Base-by-base conservation (phyloP, 1,139 yeast genomes). In the Pneumocystis sp. region DNA sequence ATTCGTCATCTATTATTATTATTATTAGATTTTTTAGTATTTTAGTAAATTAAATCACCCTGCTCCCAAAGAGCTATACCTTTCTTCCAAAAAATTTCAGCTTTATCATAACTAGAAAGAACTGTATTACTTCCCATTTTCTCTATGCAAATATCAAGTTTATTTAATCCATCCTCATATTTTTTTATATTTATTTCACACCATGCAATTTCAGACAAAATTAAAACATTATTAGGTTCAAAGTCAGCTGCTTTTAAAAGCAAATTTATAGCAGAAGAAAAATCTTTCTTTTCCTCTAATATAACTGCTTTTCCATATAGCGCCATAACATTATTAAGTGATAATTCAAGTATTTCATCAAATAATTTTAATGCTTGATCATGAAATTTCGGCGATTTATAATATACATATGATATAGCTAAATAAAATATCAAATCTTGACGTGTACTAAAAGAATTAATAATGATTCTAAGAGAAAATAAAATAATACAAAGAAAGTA, bases 301-400 rank as follows among this genome's bases (percentile, higher is more conserved):
- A 93, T 25, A 25, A 50, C 12, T 50, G 57, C 57, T 25, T 50
- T 50, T 17, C 57, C 57, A 50, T 50, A 15, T 50, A 50, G 25
- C 12, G 34, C 29, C 57, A 50, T 50, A 29, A 50, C 57, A 50
- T 50, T 25, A 50, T 50, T 50, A 50, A 12, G 25, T 25, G 57
- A 50, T 50, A 25, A 25, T 19, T 50, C 34, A 3, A 89, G 77
- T 8, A 90, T 83, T 42, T 80, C 77, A 64, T 86, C 87, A 74
- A 87, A 93, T 37, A 90, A 76, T 63, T 83, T 83, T 61, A 87
- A 74, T 0, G 98, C 97, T 57, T 85, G 79, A 10, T 82, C 79
- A 72, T 84, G 89, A 74, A 91, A 87, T 74, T 89, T 89, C 5
- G 97, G 98, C 0, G 96, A 88, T 73, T 91, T 96, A 72, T 85